Base-by-base conservation (phyloP, 2,329 filamentous ascomycete species). In the Chrysosphaeria jannelii region DNA sequence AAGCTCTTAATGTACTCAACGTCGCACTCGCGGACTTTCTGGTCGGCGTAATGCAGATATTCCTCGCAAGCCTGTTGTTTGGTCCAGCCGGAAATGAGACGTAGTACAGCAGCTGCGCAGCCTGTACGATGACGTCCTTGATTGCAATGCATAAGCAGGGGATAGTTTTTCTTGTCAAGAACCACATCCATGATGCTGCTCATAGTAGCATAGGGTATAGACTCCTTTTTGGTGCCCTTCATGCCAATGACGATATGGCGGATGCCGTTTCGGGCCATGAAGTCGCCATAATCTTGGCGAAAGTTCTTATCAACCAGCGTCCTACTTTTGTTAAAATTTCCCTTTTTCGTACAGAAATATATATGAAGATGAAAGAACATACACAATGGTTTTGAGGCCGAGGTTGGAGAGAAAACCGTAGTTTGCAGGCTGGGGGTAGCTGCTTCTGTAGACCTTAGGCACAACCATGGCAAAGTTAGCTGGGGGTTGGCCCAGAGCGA, bases 101-200 rank as follows among this genome's bases (percentile, higher is more conserved):
- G 65, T 30, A 88, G 55, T 27, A 71, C 65, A 10, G 64, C 79
- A 23, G 79, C 57, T n/a, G 85, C 68, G 37, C 78, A 90, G 12
- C 79, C 79, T 10, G 79, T 90, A 27, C 79, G 69, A 39, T 91
- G 79, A 56, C 67, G 85, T 39, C 79, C 79, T 34, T 89, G 79
- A 39, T 90, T 91, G 53, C 79, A 91, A 42, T 91, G 79, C 22
- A 91, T 57, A 19, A 90, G 52, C 8, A 91, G 44, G 0, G 79
- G 79, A 32, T 85, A 65, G 30, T 88, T 76, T 16, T 51, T 44
- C 23, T 55, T 55, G 36, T 88, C 59, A 25, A 81, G 51, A 19
- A 81, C 56, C 20, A 81, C 47, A 8, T 57, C 49, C 13, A 89
- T 51, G 21, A 81, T 75, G 6, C 58, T 48, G 30, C 57, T 53